Base-by-base conservation (phyloP, 2,329 filamentous ascomycete species). In the Fusarium illudens region DNA sequence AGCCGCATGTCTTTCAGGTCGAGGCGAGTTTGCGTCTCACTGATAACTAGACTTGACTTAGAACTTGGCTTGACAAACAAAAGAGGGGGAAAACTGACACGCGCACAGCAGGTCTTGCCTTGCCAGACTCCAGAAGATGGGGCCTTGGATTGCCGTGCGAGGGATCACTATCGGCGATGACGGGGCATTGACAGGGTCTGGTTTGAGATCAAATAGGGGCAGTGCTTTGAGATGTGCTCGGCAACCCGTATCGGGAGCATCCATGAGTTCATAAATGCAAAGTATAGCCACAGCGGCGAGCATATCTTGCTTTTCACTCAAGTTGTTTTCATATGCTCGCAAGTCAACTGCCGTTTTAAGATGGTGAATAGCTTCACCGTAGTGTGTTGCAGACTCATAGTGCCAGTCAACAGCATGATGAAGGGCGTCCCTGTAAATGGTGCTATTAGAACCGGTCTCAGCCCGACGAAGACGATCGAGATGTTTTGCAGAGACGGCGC, bases 251-350 rank as follows among this genome's bases (percentile, higher is more conserved):
- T 84, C 85, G 2, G 87, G 89, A 2, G 87, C 86, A 74, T 90
- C 88, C n/a, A 91, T 79, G 61, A 90, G 87, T 65, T 91, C 89
- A 72, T 90, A 91, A 0, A 89, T 86, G 61, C 88, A 90, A 2
- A 92, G 76, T 13, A 91, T 90, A 0, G 89, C 88, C 3, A 88
- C 88, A 3, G 89, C 88, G 9, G 88, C 87, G 20, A 90, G 80
- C 4, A 90, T 81, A 60, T 91, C 68, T 37, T 76, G 60, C 37
- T 65, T 69, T 0, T 71, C 72, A 0, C 58, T 53, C 0, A 55
- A 13, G 9, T 51, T 68, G 3, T 86, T 80, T 4, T 85, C 84
- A 15, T 87, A 84, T 1, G 34, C 57, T 5, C 46, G 52, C 2
- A 64, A 12, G 10, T 69, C 60, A 2, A 73, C 60, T 0, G 67